Base-by-base conservation (phyloP, 768 basidiomycete species). In the Panus rudis region DNA sequence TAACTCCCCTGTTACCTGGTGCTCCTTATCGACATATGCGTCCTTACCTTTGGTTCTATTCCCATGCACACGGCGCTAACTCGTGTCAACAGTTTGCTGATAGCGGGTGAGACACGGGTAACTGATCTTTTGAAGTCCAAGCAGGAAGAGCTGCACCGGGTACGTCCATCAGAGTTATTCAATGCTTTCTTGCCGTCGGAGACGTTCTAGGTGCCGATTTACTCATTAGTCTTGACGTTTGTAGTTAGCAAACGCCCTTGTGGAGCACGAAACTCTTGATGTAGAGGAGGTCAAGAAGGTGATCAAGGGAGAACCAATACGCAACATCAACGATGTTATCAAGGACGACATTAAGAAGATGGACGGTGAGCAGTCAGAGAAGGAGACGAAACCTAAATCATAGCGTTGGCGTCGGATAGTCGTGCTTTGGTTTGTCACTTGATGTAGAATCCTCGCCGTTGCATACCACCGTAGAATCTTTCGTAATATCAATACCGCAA, bases 181-280 rank as follows among this genome's bases (percentile, higher is more conserved):
- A 30, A 10, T n/a, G 28, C 10, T 30, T n/a, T 10, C n/a, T 30
- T 30, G 10, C 28, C n/a, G 28, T 10, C 28, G 10, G 28, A 30
- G 21, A 37, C 50, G 26, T 43, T 34, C 28, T 30, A 10, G 16
- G 10, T 30, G 28, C 16, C 28, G 28, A 30, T 30, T 16, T 30
- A 30, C 16, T 16, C 10, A 10, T 30, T 10, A 16, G 28, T 10
- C 10, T 30, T 30, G 10, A 30, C 28, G 28, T 30, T 30, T 30
- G 22, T 50, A 92, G 91, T 78, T 98, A 30, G 93, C 94, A 2
- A 75, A 76, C 42, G 94, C 94, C 8, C 68, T 99, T 45, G 84
- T 99, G 11, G 92, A 97, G 61, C 85, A 94, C 63, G 94, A 99
- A 69, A 97, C 94, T 16, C 68, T 99, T 50, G 81, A 83, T 52